Evolutionary conservation across 2,329 filamentous ascomycete species (phyloP), one percentile per base, ranked within the genome.

Genomic region (Boeremia lycopersici): DNA sequence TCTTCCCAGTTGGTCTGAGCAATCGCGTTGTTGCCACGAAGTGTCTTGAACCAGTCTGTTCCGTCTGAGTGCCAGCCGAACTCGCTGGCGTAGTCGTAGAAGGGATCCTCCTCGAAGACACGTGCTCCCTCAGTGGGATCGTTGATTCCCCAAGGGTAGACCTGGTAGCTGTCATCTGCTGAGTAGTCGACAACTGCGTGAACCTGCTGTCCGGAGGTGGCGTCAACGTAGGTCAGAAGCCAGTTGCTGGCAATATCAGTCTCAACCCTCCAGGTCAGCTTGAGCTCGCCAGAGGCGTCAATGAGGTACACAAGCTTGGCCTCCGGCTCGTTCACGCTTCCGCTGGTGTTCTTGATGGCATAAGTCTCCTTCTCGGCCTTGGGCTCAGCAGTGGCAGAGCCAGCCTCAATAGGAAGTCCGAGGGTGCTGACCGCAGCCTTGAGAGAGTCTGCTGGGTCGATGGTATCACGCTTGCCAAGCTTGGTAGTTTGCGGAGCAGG

Each of bases 11-110:
- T 83, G 42, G 58, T 76, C 55, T 86, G 84, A 0, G 82, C 81
- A 38, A 83, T 80, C 36, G 65, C 84, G 61, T 86, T 87, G 76
- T 87, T 87, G 35, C 84, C 84, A 1, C 79, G 78, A 4, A 83
- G 84, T 0, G 78, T 81, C 35, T 78, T 81, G 70, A 81, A 86
- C 33, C 74, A 77, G 25, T 63, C 74, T 5, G 61, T 67, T 5
- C 83, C 83, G 36, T 81, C 78, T 15, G 73, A 74, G 47, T 82
- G 72, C 83, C 83, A 87, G 26, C 79, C 81, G 52, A 84, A 82
- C 40, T 79, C 78, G 7, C 81, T 84, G 6, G 79, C 71, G 11
- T 57, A 51, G 0, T 65, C 57, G 55, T 81, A 76, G 74, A 79
- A 83, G 0, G 84, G 84, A 59, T 86, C 76, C 12, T 73, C 68